phyloP scores from a whole-genome alignment of 345 rosid species.

The Alliaria petiolata region DNA sequence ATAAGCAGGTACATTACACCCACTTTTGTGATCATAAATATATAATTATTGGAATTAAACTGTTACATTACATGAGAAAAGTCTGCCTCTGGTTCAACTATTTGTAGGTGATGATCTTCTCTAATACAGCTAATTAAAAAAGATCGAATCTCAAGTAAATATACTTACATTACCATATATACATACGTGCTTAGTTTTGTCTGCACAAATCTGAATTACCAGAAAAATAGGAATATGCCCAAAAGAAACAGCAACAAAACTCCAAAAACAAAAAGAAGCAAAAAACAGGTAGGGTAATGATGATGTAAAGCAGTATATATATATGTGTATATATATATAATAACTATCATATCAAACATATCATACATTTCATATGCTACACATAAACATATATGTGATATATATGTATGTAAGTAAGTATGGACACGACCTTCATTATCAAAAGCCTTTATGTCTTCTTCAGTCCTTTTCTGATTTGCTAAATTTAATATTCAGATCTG shows the following conservation, averaged over 20 bases:
- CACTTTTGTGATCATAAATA: conserved; percentile 5
- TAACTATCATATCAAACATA: background rate
- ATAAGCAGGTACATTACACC: background rate
- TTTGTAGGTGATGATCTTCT: conserved; percentile 23
- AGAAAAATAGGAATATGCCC: conserved; percentile 22
- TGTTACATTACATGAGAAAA: conserved; percentile 17
- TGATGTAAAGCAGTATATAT: conserved; percentile 25
- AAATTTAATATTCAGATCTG: conserved; percentile 33
- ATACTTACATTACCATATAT: background rate
- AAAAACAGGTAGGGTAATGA: conserved; percentile 36
- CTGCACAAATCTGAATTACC: conserved; percentile 20
- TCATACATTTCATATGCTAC: background rate
- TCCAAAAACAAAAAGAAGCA: conserved; percentile 21
- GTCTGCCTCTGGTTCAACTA: conserved; percentile 19
- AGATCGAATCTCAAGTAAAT: background rate
- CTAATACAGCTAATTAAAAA: too few species aligned
- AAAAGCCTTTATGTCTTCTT: conserved; percentile 50
- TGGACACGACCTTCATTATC: conserved; percentile 36
- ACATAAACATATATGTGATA: background rate
- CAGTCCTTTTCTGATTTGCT: conserved; percentile 40
- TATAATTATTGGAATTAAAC: background rate
- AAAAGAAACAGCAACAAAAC: conserved; percentile 25
- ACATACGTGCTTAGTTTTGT: conserved; percentile 1
- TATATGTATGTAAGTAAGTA: background rate
- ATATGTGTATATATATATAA: background rate